A percentile compares a stretch with the other conserved stretches of the same genome.
phyloP scores from a whole-genome alignment of 129 eudicot genomes.

The Chrysanthemum seticuspe region DNA sequence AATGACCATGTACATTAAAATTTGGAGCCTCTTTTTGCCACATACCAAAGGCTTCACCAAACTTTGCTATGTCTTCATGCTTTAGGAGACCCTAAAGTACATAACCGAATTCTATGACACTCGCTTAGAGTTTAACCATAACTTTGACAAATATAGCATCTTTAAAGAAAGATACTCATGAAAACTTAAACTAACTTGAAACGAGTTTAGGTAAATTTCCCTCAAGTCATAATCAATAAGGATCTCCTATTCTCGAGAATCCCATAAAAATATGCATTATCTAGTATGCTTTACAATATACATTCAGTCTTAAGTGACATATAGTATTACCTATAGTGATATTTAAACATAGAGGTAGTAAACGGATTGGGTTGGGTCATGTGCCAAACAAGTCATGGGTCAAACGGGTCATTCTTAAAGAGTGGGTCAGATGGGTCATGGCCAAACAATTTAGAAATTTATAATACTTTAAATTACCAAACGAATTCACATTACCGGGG shows the following conservation, averaged over 20 bases:
- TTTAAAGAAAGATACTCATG: constrained; percentile 18
- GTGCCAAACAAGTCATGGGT: too few species aligned
- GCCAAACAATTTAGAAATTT: too few species aligned
- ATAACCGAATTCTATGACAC: background rate
- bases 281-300: background rate
- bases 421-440: too few species aligned
- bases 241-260: constrained; percentile 65
- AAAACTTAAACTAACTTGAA: constrained; percentile 64
- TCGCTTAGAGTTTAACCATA: background rate
- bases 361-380: too few species aligned
- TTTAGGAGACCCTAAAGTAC: constrained; percentile 78
- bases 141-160: constrained; percentile 14
- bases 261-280: constrained; percentile 46
- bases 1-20: constrained; percentile 82
- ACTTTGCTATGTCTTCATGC: constrained; percentile 81
- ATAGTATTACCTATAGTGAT: background rate
- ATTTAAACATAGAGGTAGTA: too few species aligned
- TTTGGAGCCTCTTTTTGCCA: constrained; percentile 93
- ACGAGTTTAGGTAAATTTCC: constrained; percentile 92
- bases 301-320: background rate
- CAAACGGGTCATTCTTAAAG: too few species aligned
- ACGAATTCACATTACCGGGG: too few species aligned
- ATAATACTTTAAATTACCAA: too few species aligned
- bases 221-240: constrained; percentile 76
- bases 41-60: constrained; percentile 66